phyloP scores from a whole-genome alignment of 192 early-diverging fungal genomes.

The Backusella tuberculispora region DNA sequence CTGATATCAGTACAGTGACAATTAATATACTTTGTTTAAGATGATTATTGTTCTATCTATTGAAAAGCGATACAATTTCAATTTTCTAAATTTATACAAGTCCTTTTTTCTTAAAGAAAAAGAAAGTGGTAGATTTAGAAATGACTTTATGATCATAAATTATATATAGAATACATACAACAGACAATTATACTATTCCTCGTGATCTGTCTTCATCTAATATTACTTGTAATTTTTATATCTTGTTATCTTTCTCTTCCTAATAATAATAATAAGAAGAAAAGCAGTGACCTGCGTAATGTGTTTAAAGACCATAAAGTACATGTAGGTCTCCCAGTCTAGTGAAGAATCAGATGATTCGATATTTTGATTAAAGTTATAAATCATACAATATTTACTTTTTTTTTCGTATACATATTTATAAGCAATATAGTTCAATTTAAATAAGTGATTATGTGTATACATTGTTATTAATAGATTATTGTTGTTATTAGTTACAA shows the following conservation, averaged over 20 bases:
- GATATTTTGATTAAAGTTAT: not conserved
- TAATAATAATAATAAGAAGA: not conserved
- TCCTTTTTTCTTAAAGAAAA: too few relatives aligned
- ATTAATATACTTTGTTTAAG: too few relatives aligned
- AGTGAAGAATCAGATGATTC: not conserved
- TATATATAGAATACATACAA: not conserved
- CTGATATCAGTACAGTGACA: too few relatives aligned
- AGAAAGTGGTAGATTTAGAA: too few relatives aligned
- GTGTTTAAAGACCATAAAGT: not conserved
- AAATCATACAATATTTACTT: not conserved
- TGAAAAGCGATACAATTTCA: too few relatives aligned
- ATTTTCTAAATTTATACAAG: too few relatives aligned
- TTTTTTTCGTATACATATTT: not conserved
- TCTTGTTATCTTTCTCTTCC: not conserved
- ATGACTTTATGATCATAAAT: too few relatives aligned
- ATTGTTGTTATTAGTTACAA: not conserved
- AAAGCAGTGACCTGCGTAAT: not conserved
- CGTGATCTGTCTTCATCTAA: not conserved
- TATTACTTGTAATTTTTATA: not conserved
- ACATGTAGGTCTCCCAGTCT: not conserved
- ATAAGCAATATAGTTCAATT: slow-evolving; percentile 1
- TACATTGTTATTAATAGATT: not conserved
- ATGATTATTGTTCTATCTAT: too few relatives aligned
- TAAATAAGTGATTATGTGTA: not conserved
- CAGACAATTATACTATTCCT: not conserved